A percentile compares a stretch with the other conserved stretches of the same genome.
phyloP scores from a whole-genome alignment of 176 grass and related monocot species.

The Oryza brachyantha region DNA sequence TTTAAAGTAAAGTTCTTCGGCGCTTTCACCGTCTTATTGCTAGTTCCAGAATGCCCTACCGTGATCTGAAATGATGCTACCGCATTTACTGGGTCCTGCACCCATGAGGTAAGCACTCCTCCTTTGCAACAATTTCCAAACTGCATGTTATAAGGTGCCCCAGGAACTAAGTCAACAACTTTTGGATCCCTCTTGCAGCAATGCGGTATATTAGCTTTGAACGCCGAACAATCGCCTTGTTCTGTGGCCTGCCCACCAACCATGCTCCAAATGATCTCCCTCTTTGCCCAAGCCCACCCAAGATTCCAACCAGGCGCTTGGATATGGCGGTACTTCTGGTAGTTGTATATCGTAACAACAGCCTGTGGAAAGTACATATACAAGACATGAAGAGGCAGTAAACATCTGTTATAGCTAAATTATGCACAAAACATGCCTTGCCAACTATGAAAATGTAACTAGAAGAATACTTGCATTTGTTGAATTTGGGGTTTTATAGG shows the following conservation, averaged over 20 bases:
- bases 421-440: background rate
- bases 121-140: conserved; percentile 73
- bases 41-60: conserved; percentile 67
- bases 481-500: background rate
- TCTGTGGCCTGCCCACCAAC: conserved; percentile 57
- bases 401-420: conserved; percentile 1
- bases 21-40: conserved; percentile 54
- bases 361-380: conserved; percentile 43
- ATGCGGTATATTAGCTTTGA: conserved; percentile 60
- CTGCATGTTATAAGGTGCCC: conserved; percentile 56
- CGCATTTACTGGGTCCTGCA: conserved; percentile 58
- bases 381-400: conserved; percentile 8
- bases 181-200: conserved; percentile 64
- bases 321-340: conserved; percentile 79
- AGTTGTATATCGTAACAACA: conserved; percentile 68
- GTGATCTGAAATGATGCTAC: conserved; percentile 66
- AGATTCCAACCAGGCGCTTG: conserved; percentile 75
- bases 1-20: conserved; percentile 58
- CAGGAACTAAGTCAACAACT: conserved; percentile 60
- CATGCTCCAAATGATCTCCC: conserved; percentile 73
- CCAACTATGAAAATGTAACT: background rate
- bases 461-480: background rate
- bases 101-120: conserved; percentile 62
- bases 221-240: conserved; percentile 78
- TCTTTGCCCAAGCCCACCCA: conserved; percentile 77